Evolutionary conservation across 129 eudicot species (phyloP).

Genomic region (Artemisia argyi): DNA sequence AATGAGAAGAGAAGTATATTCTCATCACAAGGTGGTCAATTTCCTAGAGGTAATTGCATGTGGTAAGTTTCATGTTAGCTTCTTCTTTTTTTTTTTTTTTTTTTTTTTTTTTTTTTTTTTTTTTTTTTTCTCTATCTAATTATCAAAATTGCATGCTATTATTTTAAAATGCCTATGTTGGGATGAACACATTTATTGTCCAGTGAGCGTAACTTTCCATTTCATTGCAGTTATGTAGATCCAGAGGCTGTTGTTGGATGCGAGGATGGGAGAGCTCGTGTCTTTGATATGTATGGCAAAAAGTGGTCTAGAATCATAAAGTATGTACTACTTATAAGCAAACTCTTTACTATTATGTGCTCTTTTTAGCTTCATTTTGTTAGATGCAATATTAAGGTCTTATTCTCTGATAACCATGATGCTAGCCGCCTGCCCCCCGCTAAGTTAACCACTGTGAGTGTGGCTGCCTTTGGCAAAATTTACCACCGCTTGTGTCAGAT

Average conservation of each 20-base stretch:
- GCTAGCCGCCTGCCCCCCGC: not conserved
- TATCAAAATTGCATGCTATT: slow-evolving; percentile 5
- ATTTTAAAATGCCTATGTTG: not conserved
- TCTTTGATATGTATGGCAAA: slow-evolving; percentile 93
- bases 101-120: too few relatives aligned
- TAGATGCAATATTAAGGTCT: not conserved
- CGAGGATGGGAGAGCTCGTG: slow-evolving; percentile 82
- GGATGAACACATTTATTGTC: not conserved
- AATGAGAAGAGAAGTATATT: slow-evolving; percentile 54
- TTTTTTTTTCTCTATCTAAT: not conserved
- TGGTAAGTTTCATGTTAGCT: slow-evolving; percentile 44
- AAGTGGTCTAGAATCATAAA: slow-evolving; percentile 81
- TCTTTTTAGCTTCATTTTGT: slow-evolving; percentile 11
- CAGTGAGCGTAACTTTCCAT: not conserved
- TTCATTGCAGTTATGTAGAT: slow-evolving; percentile 73
- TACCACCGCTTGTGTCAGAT: not conserved
- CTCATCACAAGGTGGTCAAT: slow-evolving; percentile 67
- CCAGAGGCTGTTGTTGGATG: slow-evolving; percentile 92
- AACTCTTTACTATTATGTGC: not conserved
- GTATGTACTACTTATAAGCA: slow-evolving; percentile 38
- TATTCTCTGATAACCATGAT: not conserved
- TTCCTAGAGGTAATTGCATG: slow-evolving; percentile 77
- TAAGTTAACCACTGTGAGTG: not conserved
- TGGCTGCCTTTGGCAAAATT: not conserved
- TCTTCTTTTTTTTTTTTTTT: not conserved